Evolutionary conservation across 2,329 filamentous ascomycete species (phyloP).

Genomic region (Fusarium sp.): DNA sequence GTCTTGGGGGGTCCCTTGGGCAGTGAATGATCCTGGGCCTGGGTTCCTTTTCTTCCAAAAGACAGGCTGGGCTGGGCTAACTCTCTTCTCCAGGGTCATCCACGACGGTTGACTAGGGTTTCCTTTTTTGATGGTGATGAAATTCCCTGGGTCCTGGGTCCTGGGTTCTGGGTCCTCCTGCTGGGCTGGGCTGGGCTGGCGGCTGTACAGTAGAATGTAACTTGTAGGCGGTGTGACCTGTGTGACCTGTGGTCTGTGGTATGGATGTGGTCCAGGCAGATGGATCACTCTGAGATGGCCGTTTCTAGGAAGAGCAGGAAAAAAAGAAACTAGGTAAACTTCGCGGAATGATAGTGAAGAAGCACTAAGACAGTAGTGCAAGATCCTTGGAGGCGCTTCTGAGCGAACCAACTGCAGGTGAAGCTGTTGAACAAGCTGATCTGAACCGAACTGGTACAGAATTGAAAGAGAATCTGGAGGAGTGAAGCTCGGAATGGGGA

Average conservation of each 20-base stretch:
- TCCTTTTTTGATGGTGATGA: conserved; percentile 41
- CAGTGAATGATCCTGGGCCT: conserved; percentile 44
- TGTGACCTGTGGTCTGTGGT: conserved; percentile 31
- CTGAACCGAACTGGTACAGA: conserved; percentile 37
- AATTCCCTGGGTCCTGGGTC: conserved; percentile 40
- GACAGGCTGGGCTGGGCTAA: conserved; percentile 32
- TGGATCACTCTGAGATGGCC: conserved; percentile 41
- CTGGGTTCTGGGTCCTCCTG: conserved; percentile 41
- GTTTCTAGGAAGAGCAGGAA: conserved; percentile 30
- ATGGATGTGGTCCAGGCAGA: conserved; percentile 35
- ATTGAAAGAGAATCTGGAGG: conserved; percentile 13
- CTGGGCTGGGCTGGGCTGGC: conserved; percentile 11
- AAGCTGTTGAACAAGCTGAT: conserved; percentile 36
- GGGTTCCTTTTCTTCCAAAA: conserved; percentile 35
- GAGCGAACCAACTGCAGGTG: conserved; percentile 41
- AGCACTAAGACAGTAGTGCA: conserved; percentile 43
- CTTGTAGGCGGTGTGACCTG: conserved; percentile 45
- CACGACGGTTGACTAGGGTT: conserved; percentile 44
- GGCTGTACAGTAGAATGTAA: background rate
- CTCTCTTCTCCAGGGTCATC: conserved; percentile 40
- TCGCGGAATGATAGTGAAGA: conserved; percentile 39
- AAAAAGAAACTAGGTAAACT: conserved; percentile 18
- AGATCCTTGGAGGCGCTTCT: conserved; percentile 35
- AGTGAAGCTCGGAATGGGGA: conserved; percentile 40
- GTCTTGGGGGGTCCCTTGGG: conserved; percentile 35